Evolutionary conservation across 139 green algal species (phyloP).

Genomic region (Chlorella sp.): DNA sequence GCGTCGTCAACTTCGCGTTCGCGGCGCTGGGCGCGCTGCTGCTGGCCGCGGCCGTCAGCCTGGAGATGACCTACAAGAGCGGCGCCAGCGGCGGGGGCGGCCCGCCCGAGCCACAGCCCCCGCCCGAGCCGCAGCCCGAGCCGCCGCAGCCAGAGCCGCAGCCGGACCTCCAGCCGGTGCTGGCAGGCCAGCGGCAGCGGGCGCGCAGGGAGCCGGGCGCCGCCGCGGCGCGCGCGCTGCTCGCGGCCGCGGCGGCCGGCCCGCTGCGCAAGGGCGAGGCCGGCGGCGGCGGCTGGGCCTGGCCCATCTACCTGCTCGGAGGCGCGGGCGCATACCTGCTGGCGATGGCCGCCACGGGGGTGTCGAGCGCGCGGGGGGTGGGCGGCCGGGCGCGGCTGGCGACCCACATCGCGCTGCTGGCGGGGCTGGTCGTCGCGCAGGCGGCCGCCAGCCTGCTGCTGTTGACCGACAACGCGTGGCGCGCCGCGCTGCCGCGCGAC

Average conservation of each 20-base stretch:
- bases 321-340: slow-evolving; percentile 11
- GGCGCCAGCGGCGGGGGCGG: not conserved
- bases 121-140: not conserved
- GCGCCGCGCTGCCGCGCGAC: slow-evolving; percentile 7
- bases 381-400: not conserved
- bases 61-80: not conserved
- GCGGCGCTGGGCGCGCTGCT: slow-evolving; percentile 6
- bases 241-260: not conserved
- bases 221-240: not conserved
- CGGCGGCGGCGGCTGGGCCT: too few relatives aligned
- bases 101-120: not conserved
- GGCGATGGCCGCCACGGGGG: not conserved
- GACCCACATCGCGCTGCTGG: slow-evolving; percentile 9
- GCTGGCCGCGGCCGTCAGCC: not conserved
- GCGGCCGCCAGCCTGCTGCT: slow-evolving; percentile 17
- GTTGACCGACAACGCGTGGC: slow-evolving; percentile 19
- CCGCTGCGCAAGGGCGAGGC: too few relatives aligned
- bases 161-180: not conserved
- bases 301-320: slow-evolving; percentile 4
- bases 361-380: slow-evolving; percentile 16
- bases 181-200: too few relatives aligned
- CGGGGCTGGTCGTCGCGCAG: slow-evolving; percentile 6
- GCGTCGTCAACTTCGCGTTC: slow-evolving; percentile 4
- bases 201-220: not conserved
- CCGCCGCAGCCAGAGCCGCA: not conserved